Evolutionary conservation across 768 basidiomycete genomes (phyloP).

Genomic region (Lenzites betulinus): DNA sequence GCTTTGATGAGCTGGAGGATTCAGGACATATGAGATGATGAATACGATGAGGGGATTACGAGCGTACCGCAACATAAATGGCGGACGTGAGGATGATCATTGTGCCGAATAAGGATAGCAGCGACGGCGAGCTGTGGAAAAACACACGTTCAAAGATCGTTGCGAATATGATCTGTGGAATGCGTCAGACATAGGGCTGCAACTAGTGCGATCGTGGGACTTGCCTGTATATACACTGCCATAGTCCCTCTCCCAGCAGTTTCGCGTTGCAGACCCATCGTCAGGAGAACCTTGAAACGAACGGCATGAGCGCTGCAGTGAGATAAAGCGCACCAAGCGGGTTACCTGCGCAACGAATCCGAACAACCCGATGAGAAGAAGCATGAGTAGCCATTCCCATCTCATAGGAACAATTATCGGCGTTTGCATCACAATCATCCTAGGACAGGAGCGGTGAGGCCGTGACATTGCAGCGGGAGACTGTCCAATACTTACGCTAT

Average conservation of each 20-base stretch:
- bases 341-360: slow-evolving; percentile 49
- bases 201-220: not conserved
- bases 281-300: slow-evolving; percentile 49
- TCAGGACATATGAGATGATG: not conserved
- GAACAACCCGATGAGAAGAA: slow-evolving; percentile 53
- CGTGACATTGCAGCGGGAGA: no score
- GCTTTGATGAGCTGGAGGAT: slow-evolving; percentile 26
- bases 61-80: slow-evolving; percentile 62
- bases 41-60: not conserved
- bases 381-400: slow-evolving; percentile 46
- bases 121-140: slow-evolving; percentile 60
- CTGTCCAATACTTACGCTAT: slow-evolving; percentile 26
- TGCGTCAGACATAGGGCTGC: no score
- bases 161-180: slow-evolving; percentile 63
- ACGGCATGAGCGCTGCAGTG: no score
- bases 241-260: slow-evolving; percentile 64
- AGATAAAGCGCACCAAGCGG: not conserved
- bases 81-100: slow-evolving; percentile 65
- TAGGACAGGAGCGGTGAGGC: not conserved
- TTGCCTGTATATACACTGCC: slow-evolving; percentile 58
- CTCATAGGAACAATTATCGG: slow-evolving; percentile 49
- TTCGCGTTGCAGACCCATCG: slow-evolving; percentile 64
- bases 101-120: slow-evolving; percentile 62
- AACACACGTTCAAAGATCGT: slow-evolving; percentile 63
- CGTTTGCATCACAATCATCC: slow-evolving; percentile 45